Evolutionary conservation across 179 eudicot species (phyloP).

Genomic region (Sideroxylon spinosum): DNA sequence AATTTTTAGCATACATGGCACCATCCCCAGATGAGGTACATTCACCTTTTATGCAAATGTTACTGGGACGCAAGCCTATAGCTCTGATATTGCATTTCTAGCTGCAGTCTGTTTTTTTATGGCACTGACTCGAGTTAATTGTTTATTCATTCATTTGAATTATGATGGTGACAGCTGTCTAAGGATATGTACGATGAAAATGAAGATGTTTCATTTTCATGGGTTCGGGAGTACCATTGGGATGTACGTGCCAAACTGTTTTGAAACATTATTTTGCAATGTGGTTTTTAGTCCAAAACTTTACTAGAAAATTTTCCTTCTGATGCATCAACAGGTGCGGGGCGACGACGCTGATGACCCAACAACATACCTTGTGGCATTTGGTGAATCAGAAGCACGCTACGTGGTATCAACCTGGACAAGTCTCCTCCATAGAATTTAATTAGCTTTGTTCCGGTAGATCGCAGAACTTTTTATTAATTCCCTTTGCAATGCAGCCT

Average conservation of each 20-base stretch:
- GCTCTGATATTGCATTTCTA: background rate
- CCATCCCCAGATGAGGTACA: conserved; percentile 79
- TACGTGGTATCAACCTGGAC: conserved; percentile 51
- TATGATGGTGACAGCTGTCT: conserved; percentile 49
- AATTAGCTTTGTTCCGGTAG: background rate
- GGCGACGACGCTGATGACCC: conserved; percentile 88
- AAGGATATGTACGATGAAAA: conserved; percentile 74
- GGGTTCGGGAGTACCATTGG: conserved; percentile 94
- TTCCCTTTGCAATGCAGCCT: conserved; percentile 48
- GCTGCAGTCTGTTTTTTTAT: background rate
- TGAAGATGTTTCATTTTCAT: conserved; percentile 73
- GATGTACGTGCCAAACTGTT: conserved; percentile 52
- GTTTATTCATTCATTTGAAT: background rate
- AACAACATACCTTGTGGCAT: conserved; percentile 73
- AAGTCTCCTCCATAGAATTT: background rate
- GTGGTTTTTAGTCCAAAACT: background rate
- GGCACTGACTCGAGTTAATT: background rate
- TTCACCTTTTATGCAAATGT: background rate
- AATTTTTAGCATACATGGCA: conserved; percentile 86
- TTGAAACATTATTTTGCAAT: conserved; percentile 4
- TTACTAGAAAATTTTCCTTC: conserved; percentile 3
- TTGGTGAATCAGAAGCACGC: conserved; percentile 75
- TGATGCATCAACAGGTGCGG: conserved; percentile 55
- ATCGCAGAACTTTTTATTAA: background rate
- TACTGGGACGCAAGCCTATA: background rate